A percentile compares a stretch with the other conserved stretches of the same genome.
Conservation (phyloP, 306 rosid species). For the Castanea mollissima region DNA sequence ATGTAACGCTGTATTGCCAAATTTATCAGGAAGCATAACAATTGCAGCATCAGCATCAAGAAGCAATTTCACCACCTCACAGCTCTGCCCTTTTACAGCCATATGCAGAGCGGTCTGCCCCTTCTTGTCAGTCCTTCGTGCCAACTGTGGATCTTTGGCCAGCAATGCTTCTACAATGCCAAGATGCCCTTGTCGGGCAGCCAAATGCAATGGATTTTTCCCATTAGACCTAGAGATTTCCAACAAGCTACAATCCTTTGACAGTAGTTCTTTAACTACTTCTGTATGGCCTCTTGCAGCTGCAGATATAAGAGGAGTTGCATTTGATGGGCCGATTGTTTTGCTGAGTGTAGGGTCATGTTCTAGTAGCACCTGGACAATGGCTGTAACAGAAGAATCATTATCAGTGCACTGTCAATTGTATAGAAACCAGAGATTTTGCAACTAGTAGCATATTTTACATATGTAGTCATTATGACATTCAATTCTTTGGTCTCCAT, state of each 20-base stretch:
- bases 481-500: background rate
- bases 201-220: conserved; percentile 88
- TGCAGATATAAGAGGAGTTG: conserved; percentile 92
- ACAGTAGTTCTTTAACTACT: conserved; percentile 81
- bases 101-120: conserved; percentile 99
- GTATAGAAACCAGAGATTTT: background rate
- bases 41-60: conserved; percentile 93
- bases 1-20: conserved; percentile 88
- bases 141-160: conserved; percentile 78
- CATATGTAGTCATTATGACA: background rate
- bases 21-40: conserved; percentile 99
- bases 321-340: conserved; percentile 78
- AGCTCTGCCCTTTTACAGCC: conserved; percentile 97
- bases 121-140: conserved; percentile 93
- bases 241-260: conserved; percentile 70
- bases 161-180: conserved; percentile 78
- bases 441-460: background rate
- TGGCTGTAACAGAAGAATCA: conserved; percentile 50
- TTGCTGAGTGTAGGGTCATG: conserved; percentile 72
- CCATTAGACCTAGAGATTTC: conserved; percentile 81
- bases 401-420: conserved; percentile 1
- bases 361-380: conserved; percentile 80
- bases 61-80: conserved; percentile 88
- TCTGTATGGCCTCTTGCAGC: conserved; percentile 80
- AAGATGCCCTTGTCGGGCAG: conserved; percentile 91